Conservation (phyloP, 2,329 filamentous ascomycete genomes). For the Penicillium olsonii region DNA sequence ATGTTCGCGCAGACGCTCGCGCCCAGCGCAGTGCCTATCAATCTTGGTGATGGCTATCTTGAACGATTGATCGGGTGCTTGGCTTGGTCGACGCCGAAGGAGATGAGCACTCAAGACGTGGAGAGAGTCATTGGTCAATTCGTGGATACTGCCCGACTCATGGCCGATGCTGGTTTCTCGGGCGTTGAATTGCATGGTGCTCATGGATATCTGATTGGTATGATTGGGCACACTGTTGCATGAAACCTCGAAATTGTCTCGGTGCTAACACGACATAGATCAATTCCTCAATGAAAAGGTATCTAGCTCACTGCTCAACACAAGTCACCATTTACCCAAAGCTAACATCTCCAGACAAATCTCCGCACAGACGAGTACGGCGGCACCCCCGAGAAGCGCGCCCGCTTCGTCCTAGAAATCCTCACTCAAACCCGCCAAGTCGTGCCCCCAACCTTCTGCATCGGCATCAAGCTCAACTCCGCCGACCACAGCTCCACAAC, state of each 20-base stretch:
- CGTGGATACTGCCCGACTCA: slow-evolving; percentile 53
- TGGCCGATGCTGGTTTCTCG: slow-evolving; percentile 53
- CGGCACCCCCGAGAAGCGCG: slow-evolving; percentile 48
- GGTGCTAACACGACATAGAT: slow-evolving; percentile 26
- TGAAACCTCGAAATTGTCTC: too few species aligned
- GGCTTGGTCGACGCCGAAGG: slow-evolving; percentile 54
- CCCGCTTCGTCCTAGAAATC: slow-evolving; percentile 49
- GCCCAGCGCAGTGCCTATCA: slow-evolving; percentile 44
- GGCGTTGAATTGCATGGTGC: slow-evolving; percentile 57
- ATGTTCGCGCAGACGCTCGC: slow-evolving; percentile 35
- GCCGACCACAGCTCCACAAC: slow-evolving; percentile 45
- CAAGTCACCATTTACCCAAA: neutral
- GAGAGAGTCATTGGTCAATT: slow-evolving; percentile 56
- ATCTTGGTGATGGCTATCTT: slow-evolving; percentile 40
- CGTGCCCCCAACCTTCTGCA: slow-evolving; percentile 45
- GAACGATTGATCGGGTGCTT: slow-evolving; percentile 34
- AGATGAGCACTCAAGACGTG: slow-evolving; percentile 59
- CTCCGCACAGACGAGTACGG: slow-evolving; percentile 52
- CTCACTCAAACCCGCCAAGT: slow-evolving; percentile 44
- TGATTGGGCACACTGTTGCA: too few species aligned
- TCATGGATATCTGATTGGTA: slow-evolving; percentile 52
- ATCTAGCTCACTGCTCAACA: too few species aligned
- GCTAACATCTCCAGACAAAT: slow-evolving; percentile 40
- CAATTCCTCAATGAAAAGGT: slow-evolving; percentile 43
- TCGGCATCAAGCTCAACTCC: slow-evolving; percentile 55